Evolutionary conservation across 495 filamentous ascomycete species (phyloP).

Genomic region (Parachaetomium inaequale): DNA sequence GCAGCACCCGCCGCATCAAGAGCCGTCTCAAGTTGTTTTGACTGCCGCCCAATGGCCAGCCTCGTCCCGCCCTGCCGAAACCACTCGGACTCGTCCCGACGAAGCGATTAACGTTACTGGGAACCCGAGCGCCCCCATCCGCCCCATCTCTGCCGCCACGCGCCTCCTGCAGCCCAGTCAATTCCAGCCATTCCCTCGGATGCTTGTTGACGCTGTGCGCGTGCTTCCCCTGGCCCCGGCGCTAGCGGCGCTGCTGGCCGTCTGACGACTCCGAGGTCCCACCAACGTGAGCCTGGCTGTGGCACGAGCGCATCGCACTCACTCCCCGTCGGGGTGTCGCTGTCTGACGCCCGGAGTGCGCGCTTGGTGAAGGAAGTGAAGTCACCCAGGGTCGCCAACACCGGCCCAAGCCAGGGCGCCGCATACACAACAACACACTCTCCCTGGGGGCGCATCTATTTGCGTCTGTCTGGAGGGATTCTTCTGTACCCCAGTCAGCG

Average conservation of each 20-base stretch:
- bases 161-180: neutral
- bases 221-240: neutral
- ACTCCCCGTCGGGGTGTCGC: neutral
- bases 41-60: slow-evolving; percentile 15
- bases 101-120: neutral
- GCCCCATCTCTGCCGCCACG: neutral
- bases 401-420: neutral
- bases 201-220: neutral
- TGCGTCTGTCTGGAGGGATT: neutral
- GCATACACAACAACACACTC: neutral
- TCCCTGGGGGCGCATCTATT: neutral
- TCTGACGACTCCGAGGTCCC: slow-evolving; percentile 6
- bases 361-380: slow-evolving; percentile 5
- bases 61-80: slow-evolving; percentile 1
- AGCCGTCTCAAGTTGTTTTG: neutral
- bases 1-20: slow-evolving; percentile 7
- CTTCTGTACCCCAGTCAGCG: too few relatives aligned
- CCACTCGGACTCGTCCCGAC: slow-evolving; percentile 3
- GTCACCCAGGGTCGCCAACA: slow-evolving; percentile 3
- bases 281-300: slow-evolving; percentile 2
- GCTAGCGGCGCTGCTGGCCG: slow-evolving; percentile 1
- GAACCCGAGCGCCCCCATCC: neutral
- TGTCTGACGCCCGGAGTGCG: neutral
- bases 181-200: neutral
- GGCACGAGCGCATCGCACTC: slow-evolving; percentile 14